Conservation (phyloP, 164 flowering plant genomes). For the Platanus orientalis region DNA sequence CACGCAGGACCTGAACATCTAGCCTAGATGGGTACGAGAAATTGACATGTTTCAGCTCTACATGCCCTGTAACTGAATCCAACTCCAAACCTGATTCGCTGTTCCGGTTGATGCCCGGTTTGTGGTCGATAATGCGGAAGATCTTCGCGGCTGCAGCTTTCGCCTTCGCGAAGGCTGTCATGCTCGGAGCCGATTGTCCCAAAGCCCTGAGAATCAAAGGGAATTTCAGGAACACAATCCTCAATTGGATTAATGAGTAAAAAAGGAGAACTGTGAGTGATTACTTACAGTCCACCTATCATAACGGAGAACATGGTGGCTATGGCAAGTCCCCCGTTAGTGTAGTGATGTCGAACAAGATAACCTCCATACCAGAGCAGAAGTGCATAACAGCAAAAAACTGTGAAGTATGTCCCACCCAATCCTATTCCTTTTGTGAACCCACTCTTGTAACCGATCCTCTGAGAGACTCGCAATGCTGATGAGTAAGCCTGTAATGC, state of each 20-base stretch:
- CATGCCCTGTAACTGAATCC: constrained; percentile 65
- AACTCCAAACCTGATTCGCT: constrained; percentile 63
- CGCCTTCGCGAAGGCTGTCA: constrained; percentile 87
- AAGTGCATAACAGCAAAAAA: constrained; percentile 92
- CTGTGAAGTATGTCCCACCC: constrained; percentile 93
- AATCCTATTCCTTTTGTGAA: constrained; percentile 85
- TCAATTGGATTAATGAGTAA: no score
- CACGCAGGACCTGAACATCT: constrained; percentile 52
- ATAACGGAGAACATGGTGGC: constrained; percentile 95
- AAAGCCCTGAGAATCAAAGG: constrained; percentile 48
- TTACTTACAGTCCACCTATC: constrained; percentile 92
- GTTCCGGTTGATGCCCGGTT: constrained; percentile 59
- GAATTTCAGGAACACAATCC: background rate
- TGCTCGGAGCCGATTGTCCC: constrained; percentile 90
- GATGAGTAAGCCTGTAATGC: constrained; percentile 72
- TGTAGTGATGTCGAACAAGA: constrained; percentile 76
- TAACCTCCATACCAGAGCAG: constrained; percentile 97
- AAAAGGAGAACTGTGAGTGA: background rate
- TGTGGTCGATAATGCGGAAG: constrained; percentile 70
- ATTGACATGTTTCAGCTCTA: constrained; percentile 68
- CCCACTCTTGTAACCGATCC: constrained; percentile 78
- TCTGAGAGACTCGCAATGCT: constrained; percentile 61
- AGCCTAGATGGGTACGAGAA: constrained; percentile 80
- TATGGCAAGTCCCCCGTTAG: constrained; percentile 96
- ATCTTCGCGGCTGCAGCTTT: constrained; percentile 92